Evolutionary conservation across 768 basidiomycete genomes (phyloP).

Genomic region (Exsudoporus frostii): DNA sequence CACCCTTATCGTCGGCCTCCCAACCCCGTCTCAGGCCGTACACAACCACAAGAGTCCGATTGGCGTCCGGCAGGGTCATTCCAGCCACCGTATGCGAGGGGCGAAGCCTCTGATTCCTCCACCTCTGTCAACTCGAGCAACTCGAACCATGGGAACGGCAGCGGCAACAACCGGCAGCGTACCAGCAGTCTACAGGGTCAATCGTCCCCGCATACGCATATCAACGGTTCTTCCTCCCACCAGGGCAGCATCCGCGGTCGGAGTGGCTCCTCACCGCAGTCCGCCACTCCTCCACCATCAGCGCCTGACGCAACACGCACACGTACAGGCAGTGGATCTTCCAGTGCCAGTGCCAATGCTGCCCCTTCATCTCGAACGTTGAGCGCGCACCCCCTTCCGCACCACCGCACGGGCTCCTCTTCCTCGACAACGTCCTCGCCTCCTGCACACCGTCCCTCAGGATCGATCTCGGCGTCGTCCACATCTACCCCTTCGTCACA

Average conservation of each 20-base stretch:
- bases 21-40: conserved; percentile 27
- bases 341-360: conserved; percentile 13
- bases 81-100: conserved; percentile 76
- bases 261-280: conserved; percentile 32
- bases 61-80: conserved; percentile 50
- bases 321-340: conserved; percentile 32
- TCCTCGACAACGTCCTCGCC: conserved; percentile 24
- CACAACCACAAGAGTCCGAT: conserved; percentile 35
- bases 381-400: conserved; percentile 28
- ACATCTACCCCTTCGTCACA: conserved; percentile 29
- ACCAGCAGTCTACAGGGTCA: conserved; percentile 76
- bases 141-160: conserved; percentile 29
- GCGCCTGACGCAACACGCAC: conserved; percentile 24
- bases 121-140: conserved; percentile 70
- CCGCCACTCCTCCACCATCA: conserved; percentile 24
- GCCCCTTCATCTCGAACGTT: conserved; percentile 13
- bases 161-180: conserved; percentile 46
- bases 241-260: conserved; percentile 37
- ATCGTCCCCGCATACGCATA: conserved; percentile 45
- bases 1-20: conserved; percentile 80
- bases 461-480: conserved; percentile 28
- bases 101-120: conserved; percentile 75
- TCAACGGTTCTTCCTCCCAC: conserved; percentile 28
- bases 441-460: conserved; percentile 24
- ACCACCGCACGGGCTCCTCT: conserved; percentile 32